phyloP scores from a whole-genome alignment of 83 land plant genomes.

The Diphasiastrum complanatum region DNA sequence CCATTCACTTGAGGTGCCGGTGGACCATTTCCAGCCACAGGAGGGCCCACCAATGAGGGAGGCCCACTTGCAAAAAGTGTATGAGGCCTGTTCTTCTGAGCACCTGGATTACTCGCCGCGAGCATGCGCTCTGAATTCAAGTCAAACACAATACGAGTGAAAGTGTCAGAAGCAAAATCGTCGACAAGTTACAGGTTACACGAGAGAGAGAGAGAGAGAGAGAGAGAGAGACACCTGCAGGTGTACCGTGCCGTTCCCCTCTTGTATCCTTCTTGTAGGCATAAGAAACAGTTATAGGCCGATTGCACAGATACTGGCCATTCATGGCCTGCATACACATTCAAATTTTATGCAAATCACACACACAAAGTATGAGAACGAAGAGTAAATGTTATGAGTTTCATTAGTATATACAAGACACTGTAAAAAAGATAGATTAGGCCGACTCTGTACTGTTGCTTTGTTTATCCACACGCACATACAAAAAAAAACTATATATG shows the following conservation, averaged over 20 bases:
- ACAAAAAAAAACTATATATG: no score
- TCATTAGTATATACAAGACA: no score
- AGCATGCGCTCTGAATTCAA: conserved; percentile 65
- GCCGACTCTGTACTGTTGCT: no score
- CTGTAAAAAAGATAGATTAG: no score
- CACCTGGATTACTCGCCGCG: conserved; percentile 78
- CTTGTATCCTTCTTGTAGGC: conserved; percentile 98
- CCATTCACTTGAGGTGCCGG: conserved; percentile 57
- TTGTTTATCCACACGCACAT: no score
- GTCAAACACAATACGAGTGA: not conserved
- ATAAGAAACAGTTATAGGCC: conserved; percentile 91
- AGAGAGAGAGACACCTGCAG: no score
- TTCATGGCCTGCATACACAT: conserved; percentile 71
- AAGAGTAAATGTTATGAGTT: no score
- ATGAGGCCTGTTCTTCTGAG: conserved; percentile 79
- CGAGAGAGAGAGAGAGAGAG: no score
- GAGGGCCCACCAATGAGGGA: conserved; percentile 49
- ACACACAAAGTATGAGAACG: no score
- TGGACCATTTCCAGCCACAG: conserved; percentile 19
- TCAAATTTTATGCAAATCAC: no score
- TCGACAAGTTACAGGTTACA: not conserved
- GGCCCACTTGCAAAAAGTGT: conserved; percentile 95
- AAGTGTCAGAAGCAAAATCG: not conserved
- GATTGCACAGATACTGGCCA: conserved; percentile 91
- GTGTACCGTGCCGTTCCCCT: conserved; percentile 97